These are phyloP conservation scores for Wickerhamomyces tratensis DNA, from an alignment of 805 yeast genomes.

Conservation along the genomic window DNA sequence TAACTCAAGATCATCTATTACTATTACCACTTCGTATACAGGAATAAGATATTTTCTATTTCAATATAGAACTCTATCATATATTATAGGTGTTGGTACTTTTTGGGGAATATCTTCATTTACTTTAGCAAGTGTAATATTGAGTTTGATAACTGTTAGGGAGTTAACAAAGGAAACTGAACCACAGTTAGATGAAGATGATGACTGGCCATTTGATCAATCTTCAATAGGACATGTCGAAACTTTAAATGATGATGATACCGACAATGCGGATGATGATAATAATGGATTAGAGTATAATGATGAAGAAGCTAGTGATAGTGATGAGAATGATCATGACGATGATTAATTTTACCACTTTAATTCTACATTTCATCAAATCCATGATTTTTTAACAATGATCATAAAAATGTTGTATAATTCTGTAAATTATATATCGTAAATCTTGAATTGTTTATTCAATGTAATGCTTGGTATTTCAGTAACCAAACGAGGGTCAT, in stretches of 20 bases:
- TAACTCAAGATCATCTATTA: constrained; percentile 9
- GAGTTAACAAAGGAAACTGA: constrained; percentile 1
- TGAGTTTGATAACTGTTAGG: constrained; percentile 8
- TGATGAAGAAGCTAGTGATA: too few species aligned
- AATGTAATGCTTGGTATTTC: background rate
- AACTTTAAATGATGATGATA: background rate
- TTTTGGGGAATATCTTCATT: constrained; percentile 12
- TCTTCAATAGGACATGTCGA: background rate
- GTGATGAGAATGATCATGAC: too few species aligned
- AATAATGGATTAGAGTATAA: too few species aligned
- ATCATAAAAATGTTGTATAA: too few species aligned
- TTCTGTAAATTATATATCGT: background rate
- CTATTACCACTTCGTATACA: constrained; percentile 12
- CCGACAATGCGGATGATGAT: too few species aligned
- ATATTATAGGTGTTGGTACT: constrained; percentile 8
- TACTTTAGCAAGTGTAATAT: constrained; percentile 9
- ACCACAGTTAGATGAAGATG: background rate
- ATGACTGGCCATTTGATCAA: background rate
- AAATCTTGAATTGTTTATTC: background rate
- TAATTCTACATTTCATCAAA: too few species aligned
- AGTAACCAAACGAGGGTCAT: background rate
- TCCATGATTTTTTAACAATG: too few species aligned
- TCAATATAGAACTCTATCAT: constrained; percentile 14
- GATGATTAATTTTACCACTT: too few species aligned
- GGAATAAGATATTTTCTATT: constrained; percentile 16